A percentile compares a stretch with the other conserved stretches of the same genome.
Evolutionary conservation across 805 yeast species (phyloP).

Genomic region (Zygoascus bituminiphila): DNA sequence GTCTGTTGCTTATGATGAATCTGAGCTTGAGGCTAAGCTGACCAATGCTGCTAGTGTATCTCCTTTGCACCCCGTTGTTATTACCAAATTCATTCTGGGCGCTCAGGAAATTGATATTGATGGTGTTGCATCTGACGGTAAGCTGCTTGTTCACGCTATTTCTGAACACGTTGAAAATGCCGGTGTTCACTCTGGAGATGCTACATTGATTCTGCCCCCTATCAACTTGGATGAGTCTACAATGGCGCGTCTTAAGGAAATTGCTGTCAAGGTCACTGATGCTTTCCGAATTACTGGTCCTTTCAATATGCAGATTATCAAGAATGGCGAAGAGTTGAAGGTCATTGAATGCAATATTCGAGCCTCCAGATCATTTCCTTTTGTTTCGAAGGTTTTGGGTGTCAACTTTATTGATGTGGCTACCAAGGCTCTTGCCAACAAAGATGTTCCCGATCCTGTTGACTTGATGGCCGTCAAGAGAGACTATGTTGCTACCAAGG

Average conservation of each 20-base stretch:
- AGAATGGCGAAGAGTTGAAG: slow-evolving; percentile 61
- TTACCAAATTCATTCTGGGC: slow-evolving; percentile 89
- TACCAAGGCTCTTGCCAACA: slow-evolving; percentile 69
- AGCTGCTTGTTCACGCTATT: slow-evolving; percentile 86
- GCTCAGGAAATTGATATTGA: slow-evolving; percentile 97
- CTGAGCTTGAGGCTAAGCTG: slow-evolving; percentile 74
- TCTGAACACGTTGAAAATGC: slow-evolving; percentile 98
- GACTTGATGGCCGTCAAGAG: slow-evolving; percentile 72
- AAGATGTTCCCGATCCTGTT: slow-evolving; percentile 65
- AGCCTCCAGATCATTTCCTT: slow-evolving; percentile 98
- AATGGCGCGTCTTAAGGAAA: slow-evolving; percentile 68
- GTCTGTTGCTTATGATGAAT: slow-evolving; percentile 78
- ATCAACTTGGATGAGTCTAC: slow-evolving; percentile 60
- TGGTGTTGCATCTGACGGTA: slow-evolving; percentile 88
- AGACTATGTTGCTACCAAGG: slow-evolving; percentile 89
- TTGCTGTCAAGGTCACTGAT: slow-evolving; percentile 85
- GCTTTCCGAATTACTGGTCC: slow-evolving; percentile 98
- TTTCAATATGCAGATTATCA: slow-evolving; percentile 94
- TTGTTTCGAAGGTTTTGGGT: slow-evolving; percentile 95
- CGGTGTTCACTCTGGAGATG: slow-evolving; percentile 98
- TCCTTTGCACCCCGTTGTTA: slow-evolving; percentile 95
- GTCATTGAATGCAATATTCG: slow-evolving; percentile 98
- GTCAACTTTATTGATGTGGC: slow-evolving; percentile 92
- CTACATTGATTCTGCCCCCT: slow-evolving; percentile 91
- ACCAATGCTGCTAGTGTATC: slow-evolving; percentile 87